Percentiles rank a stretch among this genome's conserved stretches.
Conservation (phyloP, 768 basidiomycete species). For the Leucogyrophana mollusca region DNA sequence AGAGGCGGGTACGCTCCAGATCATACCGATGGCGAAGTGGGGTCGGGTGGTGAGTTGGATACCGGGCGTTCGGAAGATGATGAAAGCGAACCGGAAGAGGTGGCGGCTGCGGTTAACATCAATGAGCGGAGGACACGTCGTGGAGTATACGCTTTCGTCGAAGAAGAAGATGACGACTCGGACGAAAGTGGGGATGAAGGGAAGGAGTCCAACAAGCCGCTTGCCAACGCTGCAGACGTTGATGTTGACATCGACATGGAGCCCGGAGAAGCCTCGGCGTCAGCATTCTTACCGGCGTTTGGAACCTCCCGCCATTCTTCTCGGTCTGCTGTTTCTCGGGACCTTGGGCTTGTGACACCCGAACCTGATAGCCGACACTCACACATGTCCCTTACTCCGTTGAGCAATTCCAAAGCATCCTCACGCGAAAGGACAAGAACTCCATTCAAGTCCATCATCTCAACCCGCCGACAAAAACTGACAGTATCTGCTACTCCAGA, state of each 20-base stretch:
- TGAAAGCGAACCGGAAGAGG: conserved; percentile 39
- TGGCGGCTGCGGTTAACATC: conserved; percentile 55
- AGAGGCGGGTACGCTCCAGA: conserved; percentile 69
- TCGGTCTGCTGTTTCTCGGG: conserved; percentile 7
- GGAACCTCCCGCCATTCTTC: conserved; percentile 17
- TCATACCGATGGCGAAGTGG: conserved; percentile 50
- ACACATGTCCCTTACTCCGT: conserved; percentile 43
- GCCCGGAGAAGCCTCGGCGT: conserved; percentile 27
- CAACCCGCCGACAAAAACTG: conserved; percentile 57
- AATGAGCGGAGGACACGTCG: conserved; percentile 80
- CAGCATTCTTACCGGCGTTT: conserved; percentile 17
- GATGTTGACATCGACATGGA: conserved; percentile 55
- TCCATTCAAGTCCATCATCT: conserved; percentile 55
- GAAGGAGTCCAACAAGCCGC: conserved; percentile 45
- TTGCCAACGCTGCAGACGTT: conserved; percentile 46
- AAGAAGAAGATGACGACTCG: conserved; percentile 56
- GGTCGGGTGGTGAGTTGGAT: conserved; percentile 46
- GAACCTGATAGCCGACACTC: conserved; percentile 28
- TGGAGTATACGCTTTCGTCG: conserved; percentile 75
- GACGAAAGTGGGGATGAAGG: conserved; percentile 61
- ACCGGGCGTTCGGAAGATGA: conserved; percentile 35
- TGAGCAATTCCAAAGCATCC: conserved; percentile 20
- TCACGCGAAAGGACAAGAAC: conserved; percentile 21
- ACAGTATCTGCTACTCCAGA: conserved; percentile 23
- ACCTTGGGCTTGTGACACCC: conserved; percentile 23